phyloP scores from a whole-genome alignment of 495 filamentous ascomycete genomes.

The Hyphodiscus hymeniophilus region DNA sequence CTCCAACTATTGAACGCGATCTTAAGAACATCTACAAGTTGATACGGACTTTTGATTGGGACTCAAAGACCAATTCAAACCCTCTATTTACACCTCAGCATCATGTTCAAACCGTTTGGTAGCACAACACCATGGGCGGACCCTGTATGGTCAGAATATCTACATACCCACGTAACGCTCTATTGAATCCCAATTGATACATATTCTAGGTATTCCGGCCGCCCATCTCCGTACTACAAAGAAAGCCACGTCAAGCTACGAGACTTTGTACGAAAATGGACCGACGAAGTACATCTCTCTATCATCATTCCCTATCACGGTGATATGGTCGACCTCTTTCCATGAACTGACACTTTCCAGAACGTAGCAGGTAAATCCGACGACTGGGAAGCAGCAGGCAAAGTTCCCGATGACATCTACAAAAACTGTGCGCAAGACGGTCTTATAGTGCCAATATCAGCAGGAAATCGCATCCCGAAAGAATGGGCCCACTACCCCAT shows the following conservation, averaged over 20 bases:
- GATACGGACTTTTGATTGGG: not conserved
- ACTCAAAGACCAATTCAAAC: not conserved
- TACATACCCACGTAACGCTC: not conserved
- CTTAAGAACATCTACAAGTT: not conserved
- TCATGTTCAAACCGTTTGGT: conserved; percentile 2
- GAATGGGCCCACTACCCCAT: conserved; percentile 11
- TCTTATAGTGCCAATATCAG: conserved; percentile 8
- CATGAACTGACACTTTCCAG: not conserved
- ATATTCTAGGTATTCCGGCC: conserved; percentile 10
- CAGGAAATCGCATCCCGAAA: conserved; percentile 7
- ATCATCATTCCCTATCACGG: not conserved
- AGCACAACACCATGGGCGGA: conserved; percentile 15
- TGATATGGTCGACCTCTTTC: not conserved
- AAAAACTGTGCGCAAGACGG: conserved; percentile 8
- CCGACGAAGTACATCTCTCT: conserved; percentile 4
- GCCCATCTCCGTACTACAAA: conserved; percentile 17
- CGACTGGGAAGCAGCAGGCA: conserved; percentile 11
- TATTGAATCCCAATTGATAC: not conserved
- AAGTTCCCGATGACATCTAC: conserved; percentile 13
- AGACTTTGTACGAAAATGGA: conserved; percentile 9
- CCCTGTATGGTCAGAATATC: conserved; percentile 8
- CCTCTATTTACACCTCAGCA: not conserved
- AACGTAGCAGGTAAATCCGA: conserved; percentile 10
- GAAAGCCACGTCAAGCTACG: conserved; percentile 11
- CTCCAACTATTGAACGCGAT: not conserved